These are phyloP conservation scores for Verticillium zaregamsianum DNA, from an alignment of 2,329 filamentous ascomycete species.

Conservation along the genomic window DNA sequence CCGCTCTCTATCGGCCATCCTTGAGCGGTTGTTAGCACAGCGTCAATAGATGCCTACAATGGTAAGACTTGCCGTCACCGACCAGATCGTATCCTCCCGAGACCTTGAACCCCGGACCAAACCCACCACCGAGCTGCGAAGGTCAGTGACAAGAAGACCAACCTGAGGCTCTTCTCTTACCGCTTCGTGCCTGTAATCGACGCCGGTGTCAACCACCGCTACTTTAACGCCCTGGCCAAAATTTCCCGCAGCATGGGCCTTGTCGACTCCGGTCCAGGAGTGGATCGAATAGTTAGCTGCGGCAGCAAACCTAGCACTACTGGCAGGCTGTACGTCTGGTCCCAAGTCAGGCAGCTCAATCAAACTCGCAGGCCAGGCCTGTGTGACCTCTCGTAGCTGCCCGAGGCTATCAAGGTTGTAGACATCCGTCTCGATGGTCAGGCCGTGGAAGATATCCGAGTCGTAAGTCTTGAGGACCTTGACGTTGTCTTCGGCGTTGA, in stretches of 20 bases:
- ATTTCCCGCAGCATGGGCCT: conserved; percentile 3
- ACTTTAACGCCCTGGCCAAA: conserved; percentile 9
- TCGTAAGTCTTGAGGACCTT: background rate
- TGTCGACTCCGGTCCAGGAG: conserved; percentile 8
- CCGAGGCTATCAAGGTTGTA: background rate
- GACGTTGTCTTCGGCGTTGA: background rate
- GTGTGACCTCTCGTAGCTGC: background rate
- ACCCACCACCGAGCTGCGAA: conserved; percentile 36
- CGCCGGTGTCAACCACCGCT: conserved; percentile 10
- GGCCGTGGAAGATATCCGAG: background rate
- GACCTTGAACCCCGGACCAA: conserved; percentile 38
- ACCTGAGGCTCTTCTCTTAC: conserved; percentile 16
- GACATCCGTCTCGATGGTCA: background rate
- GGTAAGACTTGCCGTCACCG: conserved; percentile 23
- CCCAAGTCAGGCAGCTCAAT: background rate
- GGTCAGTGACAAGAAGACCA: background rate
- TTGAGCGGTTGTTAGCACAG: background rate
- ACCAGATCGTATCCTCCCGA: conserved; percentile 36
- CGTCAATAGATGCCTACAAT: background rate
- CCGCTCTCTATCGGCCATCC: background rate
- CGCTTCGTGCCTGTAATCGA: conserved; percentile 37
- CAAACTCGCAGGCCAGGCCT: background rate
- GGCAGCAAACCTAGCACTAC: background rate
- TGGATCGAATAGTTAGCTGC: conserved; percentile 11
- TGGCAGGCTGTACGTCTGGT: background rate